A percentile compares a stretch with the other conserved stretches of the same genome.
These are phyloP conservation scores for Aristolochia contorta DNA, from an alignment of 164 flowering plant species.

Conservation along the genomic window DNA sequence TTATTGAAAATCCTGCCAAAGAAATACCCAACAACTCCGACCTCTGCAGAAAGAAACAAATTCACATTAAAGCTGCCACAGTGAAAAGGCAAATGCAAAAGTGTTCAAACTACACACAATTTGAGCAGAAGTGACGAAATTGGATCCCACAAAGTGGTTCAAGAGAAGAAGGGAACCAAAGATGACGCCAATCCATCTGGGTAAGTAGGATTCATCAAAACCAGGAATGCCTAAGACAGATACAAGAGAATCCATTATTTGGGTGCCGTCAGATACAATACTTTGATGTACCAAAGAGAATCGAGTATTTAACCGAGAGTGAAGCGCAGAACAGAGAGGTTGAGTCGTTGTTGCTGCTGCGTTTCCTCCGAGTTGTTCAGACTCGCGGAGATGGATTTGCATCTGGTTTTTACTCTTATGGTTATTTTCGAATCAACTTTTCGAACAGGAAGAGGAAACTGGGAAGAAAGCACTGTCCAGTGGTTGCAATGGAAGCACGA, in stretches of 20 bases:
- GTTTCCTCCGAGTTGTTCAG: conserved; percentile 13
- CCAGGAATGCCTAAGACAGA: conserved; percentile 66
- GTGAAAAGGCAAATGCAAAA: background rate
- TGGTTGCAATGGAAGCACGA: too few species aligned
- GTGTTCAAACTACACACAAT: conserved; percentile 31
- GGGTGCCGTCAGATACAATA: too few species aligned
- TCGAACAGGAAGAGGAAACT: too few species aligned
- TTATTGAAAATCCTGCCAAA: conserved; percentile 59
- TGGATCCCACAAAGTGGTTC: conserved; percentile 59
- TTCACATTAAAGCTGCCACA: conserved; percentile 1
- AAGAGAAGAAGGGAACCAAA: conserved; percentile 59
- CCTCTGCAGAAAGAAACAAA: conserved; percentile 28
- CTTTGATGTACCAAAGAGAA: background rate
- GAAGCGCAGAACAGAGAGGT: conserved; percentile 91
- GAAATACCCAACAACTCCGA: conserved; percentile 66
- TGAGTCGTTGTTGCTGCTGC: conserved; percentile 39
- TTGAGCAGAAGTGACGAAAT: conserved; percentile 48
- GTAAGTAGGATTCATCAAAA: conserved; percentile 80
- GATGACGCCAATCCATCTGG: conserved; percentile 75
- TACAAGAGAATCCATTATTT: too few species aligned
- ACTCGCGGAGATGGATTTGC: conserved; percentile 10
- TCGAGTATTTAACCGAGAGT: conserved; percentile 44
- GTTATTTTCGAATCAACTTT: too few species aligned
- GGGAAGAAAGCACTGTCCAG: too few species aligned
- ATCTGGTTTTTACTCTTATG: too few species aligned